These are phyloP conservation scores for Boletus edulis DNA, from an alignment of 768 basidiomycete genomes.

Conservation along the genomic window DNA sequence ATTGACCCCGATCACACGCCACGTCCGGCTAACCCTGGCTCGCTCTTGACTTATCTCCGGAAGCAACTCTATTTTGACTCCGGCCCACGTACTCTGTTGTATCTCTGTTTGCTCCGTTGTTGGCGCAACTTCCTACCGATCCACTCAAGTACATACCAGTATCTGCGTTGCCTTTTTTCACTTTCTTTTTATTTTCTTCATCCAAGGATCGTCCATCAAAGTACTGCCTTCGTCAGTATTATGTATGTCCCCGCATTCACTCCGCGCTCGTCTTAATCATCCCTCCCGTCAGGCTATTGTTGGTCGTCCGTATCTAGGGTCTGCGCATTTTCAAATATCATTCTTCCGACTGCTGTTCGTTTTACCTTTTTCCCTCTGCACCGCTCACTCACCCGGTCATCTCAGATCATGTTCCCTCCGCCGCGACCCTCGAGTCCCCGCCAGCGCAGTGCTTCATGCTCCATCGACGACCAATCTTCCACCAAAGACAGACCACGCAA, in stretches of 20 bases:
- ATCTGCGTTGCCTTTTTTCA: background rate
- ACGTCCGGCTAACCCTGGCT: background rate
- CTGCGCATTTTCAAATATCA: conserved; percentile 1
- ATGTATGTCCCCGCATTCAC: conserved; percentile 19
- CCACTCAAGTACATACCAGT: background rate
- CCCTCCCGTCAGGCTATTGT: conserved; percentile 14
- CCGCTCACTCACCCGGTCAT: background rate
- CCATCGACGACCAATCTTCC: conserved; percentile 15
- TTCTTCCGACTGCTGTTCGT: background rate
- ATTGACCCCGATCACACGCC: conserved; percentile 15
- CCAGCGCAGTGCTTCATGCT: conserved; percentile 18
- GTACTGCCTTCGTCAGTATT: background rate
- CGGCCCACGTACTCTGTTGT: conserved; percentile 14
- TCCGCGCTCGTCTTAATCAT: background rate
- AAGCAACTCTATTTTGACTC: conserved; percentile 21
- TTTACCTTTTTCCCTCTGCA: background rate
- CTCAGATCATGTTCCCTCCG: conserved; percentile 18
- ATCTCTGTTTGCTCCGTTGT: conserved; percentile 13
- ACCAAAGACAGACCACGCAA: conserved; percentile 10
- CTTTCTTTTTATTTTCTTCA: background rate
- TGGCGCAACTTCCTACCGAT: background rate
- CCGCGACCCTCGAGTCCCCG: background rate
- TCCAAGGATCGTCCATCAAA: conserved; percentile 7
- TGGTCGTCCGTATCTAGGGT: conserved; percentile 15
- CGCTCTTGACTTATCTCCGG: background rate